Percentiles rank a stretch among this genome's conserved stretches.
phyloP scores from a whole-genome alignment of 1,139 yeast genomes.

The Geotrichum histeridarum region DNA sequence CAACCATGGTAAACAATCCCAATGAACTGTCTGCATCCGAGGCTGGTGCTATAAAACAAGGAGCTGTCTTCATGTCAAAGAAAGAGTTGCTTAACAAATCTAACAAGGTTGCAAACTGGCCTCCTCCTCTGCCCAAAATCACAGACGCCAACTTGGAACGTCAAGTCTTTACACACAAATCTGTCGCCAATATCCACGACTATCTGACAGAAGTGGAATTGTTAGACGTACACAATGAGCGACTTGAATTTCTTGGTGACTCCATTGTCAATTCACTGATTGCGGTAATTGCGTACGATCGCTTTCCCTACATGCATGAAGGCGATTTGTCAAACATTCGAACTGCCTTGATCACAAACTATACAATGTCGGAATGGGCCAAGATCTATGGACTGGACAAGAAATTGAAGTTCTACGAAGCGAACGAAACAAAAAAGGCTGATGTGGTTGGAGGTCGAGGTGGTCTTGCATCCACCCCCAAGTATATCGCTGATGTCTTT shows the following conservation, averaged over 20 bases:
- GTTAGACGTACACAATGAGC: conserved; percentile 70
- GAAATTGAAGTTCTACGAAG: conserved; percentile 38
- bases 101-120: conserved; percentile 31
- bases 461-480: conserved; percentile 34
- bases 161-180: conserved; percentile 78
- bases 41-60: not conserved
- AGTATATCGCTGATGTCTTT: conserved; percentile 69
- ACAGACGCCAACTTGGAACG: conserved; percentile 53
- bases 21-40: conserved; percentile 1
- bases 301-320: conserved; percentile 69
- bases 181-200: conserved; percentile 57
- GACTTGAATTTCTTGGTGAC: conserved; percentile 92
- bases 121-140: conserved; percentile 70
- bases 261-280: conserved; percentile 72
- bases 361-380: conserved; percentile 66
- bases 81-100: conserved; percentile 3
- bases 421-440: not conserved
- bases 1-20: not conserved
- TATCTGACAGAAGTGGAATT: conserved; percentile 53
- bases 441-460: conserved; percentile 30
- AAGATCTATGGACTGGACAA: conserved; percentile 64
- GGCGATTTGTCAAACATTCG: conserved; percentile 76
- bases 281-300: conserved; percentile 59
- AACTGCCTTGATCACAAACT: conserved; percentile 68
- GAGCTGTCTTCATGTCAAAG: not conserved